Conservation (phyloP, 2,329 filamentous ascomycete genomes). For the Sphaerulina populicola region DNA sequence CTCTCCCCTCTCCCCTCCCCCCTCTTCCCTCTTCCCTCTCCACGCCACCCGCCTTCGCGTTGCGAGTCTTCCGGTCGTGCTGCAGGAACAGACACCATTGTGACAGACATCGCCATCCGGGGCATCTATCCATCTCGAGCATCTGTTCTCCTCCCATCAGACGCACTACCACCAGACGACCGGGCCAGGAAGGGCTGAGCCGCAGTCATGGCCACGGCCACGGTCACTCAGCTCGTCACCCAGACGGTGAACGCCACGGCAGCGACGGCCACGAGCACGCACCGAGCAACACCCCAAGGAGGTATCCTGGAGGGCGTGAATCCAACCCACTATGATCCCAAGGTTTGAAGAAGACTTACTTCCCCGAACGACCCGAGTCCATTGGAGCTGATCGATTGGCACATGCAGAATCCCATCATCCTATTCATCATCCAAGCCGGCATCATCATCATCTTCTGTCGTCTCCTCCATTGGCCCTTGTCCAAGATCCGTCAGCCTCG, state of each 20-base stretch:
- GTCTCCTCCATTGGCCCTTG: constrained; percentile 66
- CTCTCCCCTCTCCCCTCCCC: not conserved
- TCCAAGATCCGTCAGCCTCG: constrained; percentile 69
- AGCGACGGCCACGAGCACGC: constrained; percentile 24
- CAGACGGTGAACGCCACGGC: constrained; percentile 15
- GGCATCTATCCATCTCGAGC: too few relatives aligned
- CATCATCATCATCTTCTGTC: constrained; percentile 68
- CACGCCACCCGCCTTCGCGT: too few relatives aligned
- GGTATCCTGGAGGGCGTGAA: constrained; percentile 66
- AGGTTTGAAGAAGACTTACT: constrained; percentile 23
- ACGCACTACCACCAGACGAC: not conserved
- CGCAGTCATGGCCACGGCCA: constrained; percentile 17
- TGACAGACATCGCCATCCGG: too few relatives aligned
- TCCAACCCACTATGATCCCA: constrained; percentile 59
- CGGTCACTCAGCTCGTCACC: constrained; percentile 19
- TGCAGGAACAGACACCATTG: not conserved
- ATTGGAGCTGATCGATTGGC: not conserved
- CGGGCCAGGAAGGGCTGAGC: constrained; percentile 1
- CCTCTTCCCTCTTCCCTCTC: not conserved
- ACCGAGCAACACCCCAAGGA: constrained; percentile 48
- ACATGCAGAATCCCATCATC: constrained; percentile 54
- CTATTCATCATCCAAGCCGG: constrained; percentile 67
- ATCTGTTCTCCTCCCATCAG: not conserved
- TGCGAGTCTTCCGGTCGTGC: not conserved
- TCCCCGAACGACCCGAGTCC: not conserved